phyloP scores from a whole-genome alignment of 345 rosid genomes.

The Syzygium jambos region DNA sequence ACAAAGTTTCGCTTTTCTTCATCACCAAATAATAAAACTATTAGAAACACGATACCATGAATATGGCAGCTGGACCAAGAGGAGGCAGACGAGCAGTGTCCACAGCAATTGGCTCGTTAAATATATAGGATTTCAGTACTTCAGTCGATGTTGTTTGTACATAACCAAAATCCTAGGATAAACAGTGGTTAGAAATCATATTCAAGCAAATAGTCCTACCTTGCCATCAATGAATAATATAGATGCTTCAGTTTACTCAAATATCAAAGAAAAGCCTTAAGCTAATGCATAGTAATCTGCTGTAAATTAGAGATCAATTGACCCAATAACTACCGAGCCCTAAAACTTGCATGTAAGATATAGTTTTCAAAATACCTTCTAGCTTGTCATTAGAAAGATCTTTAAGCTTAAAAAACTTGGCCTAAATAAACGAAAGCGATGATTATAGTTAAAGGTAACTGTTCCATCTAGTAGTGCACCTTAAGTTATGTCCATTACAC shows the following conservation, averaged over 20 bases:
- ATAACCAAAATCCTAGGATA: constrained; percentile 88
- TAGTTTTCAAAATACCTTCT: neutral
- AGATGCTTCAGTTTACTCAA: neutral
- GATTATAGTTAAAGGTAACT: neutral
- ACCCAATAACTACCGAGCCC: neutral
- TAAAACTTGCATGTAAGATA: neutral
- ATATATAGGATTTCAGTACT: constrained; percentile 80
- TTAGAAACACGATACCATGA: constrained; percentile 46
- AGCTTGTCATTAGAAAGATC: neutral
- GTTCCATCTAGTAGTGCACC: neutral
- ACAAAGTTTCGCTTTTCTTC: neutral
- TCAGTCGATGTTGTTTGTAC: constrained; percentile 98
- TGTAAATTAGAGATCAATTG: neutral
- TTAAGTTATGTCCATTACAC: neutral
- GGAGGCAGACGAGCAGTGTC: constrained; percentile 81
- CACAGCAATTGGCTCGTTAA: constrained; percentile 89
- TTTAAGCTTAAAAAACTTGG: neutral
- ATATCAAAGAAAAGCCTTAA: neutral
- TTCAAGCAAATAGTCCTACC: neutral
- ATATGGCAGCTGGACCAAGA: constrained; percentile 86
- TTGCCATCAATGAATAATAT: neutral
- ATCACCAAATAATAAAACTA: neutral
- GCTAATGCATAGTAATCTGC: neutral
- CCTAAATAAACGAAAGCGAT: neutral
- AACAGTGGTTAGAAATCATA: constrained; percentile 1